Evolutionary conservation across 805 yeast species (phyloP), one percentile per base, ranked within the genome.

Genomic region (Priceomyces haplophilus): DNA sequence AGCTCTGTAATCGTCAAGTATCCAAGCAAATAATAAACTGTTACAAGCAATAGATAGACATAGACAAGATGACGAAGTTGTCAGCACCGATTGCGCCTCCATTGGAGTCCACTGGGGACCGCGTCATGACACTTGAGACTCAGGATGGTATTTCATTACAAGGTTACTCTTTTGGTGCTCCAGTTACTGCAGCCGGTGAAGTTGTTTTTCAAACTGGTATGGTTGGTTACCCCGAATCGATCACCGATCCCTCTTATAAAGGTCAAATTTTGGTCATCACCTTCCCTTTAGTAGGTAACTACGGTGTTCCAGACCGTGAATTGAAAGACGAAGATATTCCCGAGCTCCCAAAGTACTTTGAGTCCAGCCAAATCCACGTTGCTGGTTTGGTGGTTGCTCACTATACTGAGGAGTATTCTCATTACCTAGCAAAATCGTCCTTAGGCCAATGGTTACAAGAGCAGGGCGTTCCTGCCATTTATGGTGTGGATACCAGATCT

Each of bases 171-270:
- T 93, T 93, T 59, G 99, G 99, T 76, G 96, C 98, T 43, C 83
- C 83, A 49, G 80, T 76, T 47, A 65, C 96, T 19, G 80, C 82
- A 44, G 95, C 98, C 44, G 99, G 99, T 78, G 99, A 93, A 73
- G 80, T 95, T 57, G 99, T 93, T 47, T 93, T 93, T 81, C 98
- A 95, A 71, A 93, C 99, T 50, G 98, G 99, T 75, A 90, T 93
- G 97, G 98, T 93, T 55, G 99, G 99, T 49, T 93, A 93, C 66
- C 99, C 98, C 33, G 99, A 93, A 69, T 83, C 97, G 41, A 80
- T 93, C 66, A 89, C 99, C 32, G 99, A 93, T 69, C 99, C 99
- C 47, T 93, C 98, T 35, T 93, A 93, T 69, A 90, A 87, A 62
- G 99, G 99, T 50, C 99, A 93, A 72, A 91, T 93, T 60, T 73